Evolutionary conservation across 2,329 filamentous ascomycete species (phyloP).

Genomic region (Raffaelea albimanens): DNA sequence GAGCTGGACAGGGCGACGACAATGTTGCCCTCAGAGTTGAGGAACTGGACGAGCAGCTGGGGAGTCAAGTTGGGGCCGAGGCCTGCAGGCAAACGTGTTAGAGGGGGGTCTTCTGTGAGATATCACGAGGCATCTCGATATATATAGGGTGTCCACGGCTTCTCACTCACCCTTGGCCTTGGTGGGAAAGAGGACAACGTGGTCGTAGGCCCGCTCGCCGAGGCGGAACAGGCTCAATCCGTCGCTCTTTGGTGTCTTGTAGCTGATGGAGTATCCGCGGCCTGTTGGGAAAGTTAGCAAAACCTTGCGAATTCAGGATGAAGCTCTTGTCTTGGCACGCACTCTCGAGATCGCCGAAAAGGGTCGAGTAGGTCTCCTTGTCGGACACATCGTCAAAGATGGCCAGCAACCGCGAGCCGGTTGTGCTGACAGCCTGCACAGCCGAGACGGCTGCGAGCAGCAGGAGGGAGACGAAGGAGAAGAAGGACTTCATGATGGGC

Average conservation of each 20-base stretch:
- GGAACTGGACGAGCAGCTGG: slow-evolving; percentile 77
- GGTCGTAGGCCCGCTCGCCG: slow-evolving; percentile 83
- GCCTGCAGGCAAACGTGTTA: no score
- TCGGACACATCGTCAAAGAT: slow-evolving; percentile 76
- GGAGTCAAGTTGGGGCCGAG: slow-evolving; percentile 84
- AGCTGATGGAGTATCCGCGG: slow-evolving; percentile 72
- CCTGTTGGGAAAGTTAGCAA: slow-evolving; percentile 37
- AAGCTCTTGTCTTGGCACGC: slow-evolving; percentile 21
- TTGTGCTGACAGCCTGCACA: slow-evolving; percentile 67
- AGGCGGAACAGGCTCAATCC: slow-evolving; percentile 70
- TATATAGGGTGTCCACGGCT: no score
- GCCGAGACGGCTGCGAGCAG: slow-evolving; percentile 56
- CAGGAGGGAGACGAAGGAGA: slow-evolving; percentile 56
- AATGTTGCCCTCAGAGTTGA: slow-evolving; percentile 85
- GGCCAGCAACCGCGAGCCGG: slow-evolving; percentile 73
- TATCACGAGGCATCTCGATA: no score
- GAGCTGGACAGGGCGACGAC: slow-evolving; percentile 73
- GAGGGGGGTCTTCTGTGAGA: no score
- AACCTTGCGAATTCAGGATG: not conserved
- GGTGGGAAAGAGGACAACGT: slow-evolving; percentile 78
- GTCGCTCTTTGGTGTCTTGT: slow-evolving; percentile 76
- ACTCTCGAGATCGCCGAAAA: slow-evolving; percentile 63
- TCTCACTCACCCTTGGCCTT: slow-evolving; percentile 80
- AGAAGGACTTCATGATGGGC: slow-evolving; percentile 53
- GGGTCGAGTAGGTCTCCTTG: slow-evolving; percentile 73